These are phyloP conservation scores for Candida morakotiae DNA, from an alignment of 805 yeast species.

Conservation along the genomic window DNA sequence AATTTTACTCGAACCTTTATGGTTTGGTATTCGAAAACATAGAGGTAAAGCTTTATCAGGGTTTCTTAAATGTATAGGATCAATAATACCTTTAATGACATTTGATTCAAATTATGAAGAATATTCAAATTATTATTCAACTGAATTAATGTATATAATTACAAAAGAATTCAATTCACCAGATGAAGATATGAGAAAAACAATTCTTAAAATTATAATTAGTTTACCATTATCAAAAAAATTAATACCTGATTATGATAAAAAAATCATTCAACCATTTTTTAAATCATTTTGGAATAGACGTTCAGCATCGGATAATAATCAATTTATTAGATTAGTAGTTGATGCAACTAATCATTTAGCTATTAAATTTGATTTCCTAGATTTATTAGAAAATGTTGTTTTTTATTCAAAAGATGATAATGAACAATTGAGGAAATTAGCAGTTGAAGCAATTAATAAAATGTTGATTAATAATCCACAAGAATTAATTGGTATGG, in stretches of 20 bases:
- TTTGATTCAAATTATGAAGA: slow-evolving; percentile 49
- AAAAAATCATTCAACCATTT: slow-evolving; percentile 56
- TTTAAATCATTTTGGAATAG: slow-evolving; percentile 78
- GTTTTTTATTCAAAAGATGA: slow-evolving; percentile 69
- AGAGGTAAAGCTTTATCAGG: slow-evolving; percentile 77
- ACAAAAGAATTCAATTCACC: slow-evolving; percentile 73
- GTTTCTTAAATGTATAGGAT: slow-evolving; percentile 73
- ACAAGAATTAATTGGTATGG: slow-evolving; percentile 46
- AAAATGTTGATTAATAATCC: slow-evolving; percentile 43
- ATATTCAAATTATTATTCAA: slow-evolving; percentile 71
- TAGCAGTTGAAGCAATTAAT: slow-evolving; percentile 72
- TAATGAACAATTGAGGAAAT: slow-evolving; percentile 70
- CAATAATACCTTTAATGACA: slow-evolving; percentile 81
- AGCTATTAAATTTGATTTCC: slow-evolving; percentile 64
- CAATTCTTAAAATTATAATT: slow-evolving; percentile 65
- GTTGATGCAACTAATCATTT: slow-evolving; percentile 68
- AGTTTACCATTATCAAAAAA: slow-evolving; percentile 62
- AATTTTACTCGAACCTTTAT: slow-evolving; percentile 63
- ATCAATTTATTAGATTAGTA: slow-evolving; percentile 53
- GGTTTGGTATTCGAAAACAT: slow-evolving; percentile 74
- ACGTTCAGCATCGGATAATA: slow-evolving; percentile 65
- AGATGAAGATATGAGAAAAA: slow-evolving; percentile 61
- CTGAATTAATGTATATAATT: slow-evolving; percentile 65
- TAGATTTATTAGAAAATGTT: slow-evolving; percentile 54
- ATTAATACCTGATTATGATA: slow-evolving; percentile 46